These are phyloP conservation scores for Papiliotrema flavescens DNA, from an alignment of 1,284 basidiomycete genomes.

Conservation along the genomic window DNA sequence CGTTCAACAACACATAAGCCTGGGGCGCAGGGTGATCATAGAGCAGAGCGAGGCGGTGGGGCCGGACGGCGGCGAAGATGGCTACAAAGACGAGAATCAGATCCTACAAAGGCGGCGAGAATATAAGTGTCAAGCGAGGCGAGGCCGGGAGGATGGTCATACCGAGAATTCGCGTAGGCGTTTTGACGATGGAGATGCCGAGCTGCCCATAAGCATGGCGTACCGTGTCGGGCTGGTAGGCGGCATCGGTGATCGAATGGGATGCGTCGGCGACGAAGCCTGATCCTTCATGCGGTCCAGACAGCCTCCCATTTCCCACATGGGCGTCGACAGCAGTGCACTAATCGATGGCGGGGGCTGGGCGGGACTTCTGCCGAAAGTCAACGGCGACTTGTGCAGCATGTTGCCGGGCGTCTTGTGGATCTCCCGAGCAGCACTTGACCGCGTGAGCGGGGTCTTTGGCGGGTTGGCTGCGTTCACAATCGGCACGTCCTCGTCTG, in stretches of 20 bases:
- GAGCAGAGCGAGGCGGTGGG: too few species aligned
- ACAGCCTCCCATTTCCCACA: conserved; percentile 42
- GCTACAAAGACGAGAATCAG: too few species aligned
- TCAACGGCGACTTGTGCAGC: conserved; percentile 31
- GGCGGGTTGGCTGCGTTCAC: conserved; percentile 18
- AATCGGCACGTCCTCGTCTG: conserved; percentile 19
- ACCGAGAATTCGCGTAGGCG: conserved; percentile 4
- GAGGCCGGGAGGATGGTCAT: too few species aligned
- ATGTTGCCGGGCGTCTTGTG: conserved; percentile 23
- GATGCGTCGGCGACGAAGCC: conserved; percentile 14
- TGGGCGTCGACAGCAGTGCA: conserved; percentile 33
- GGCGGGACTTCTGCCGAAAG: conserved; percentile 26
- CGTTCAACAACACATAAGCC: not conserved
- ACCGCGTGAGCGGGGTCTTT: conserved; percentile 43
- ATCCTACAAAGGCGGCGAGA: too few species aligned
- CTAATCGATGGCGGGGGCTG: conserved; percentile 21
- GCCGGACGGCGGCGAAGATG: too few species aligned
- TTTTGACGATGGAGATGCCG: conserved; percentile 11
- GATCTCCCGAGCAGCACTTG: conserved; percentile 31
- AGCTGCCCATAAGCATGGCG: conserved; percentile 19
- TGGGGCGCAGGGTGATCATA: not conserved
- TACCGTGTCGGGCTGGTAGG: conserved; percentile 40
- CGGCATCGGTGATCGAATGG: conserved; percentile 29
- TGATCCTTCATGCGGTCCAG: conserved; percentile 32
- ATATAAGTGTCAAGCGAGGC: too few species aligned